Base-by-base conservation (phyloP, 2,329 filamentous ascomycete species). In the Alternaria metachromatica region DNA sequence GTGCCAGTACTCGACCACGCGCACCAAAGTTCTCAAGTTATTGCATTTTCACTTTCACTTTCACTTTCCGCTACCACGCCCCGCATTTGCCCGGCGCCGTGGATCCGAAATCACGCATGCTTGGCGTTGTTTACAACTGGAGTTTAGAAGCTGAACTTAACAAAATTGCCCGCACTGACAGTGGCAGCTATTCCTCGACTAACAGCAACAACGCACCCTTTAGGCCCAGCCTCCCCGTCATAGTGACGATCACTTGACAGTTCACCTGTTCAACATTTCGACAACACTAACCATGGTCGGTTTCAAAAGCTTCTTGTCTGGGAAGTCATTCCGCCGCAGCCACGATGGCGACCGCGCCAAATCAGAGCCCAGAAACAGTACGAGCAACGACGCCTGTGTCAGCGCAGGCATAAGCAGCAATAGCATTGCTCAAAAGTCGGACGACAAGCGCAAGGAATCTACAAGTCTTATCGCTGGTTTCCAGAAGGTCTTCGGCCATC, bases 271-370 rank as follows among this genome's bases (percentile, higher is more conserved):
- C 37, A 41, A 18, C 1, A 43, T 4, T 25, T 5, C 5, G 26
- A 49, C 4, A 26, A 15, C 51, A 43, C n/a, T 18, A n/a, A 85
- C 6, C 84, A 73, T 84, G 4, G 88, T 76, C 33, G 48, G 88
- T 78, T 41, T 55, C 45, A 55, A 30, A n/a, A 15, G 25, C 20
- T 50, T 63, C 13, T n/a, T 63, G 20, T 55, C 49, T 21, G 44
- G 48, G 5, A 41, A 33, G 20, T 41, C 1, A 15, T 50, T 33
- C 13, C 23, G 55, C 18, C 21, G 23, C 28, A 44, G 43, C 12
- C 21, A 26, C 15, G 30, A 49, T 25, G 15, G n/a, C 23, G 18
- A 57, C 13, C 15, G 13, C 15, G 23, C 44, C 7, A 44, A 20
- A 37, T 15, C 37, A n/a, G 28, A 49, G 18, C 44, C 18, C 6